A percentile compares a stretch with the other conserved stretches of the same genome.
Conservation (phyloP, 2,329 filamentous ascomycete species). For the Paecilomyces sp. region DNA sequence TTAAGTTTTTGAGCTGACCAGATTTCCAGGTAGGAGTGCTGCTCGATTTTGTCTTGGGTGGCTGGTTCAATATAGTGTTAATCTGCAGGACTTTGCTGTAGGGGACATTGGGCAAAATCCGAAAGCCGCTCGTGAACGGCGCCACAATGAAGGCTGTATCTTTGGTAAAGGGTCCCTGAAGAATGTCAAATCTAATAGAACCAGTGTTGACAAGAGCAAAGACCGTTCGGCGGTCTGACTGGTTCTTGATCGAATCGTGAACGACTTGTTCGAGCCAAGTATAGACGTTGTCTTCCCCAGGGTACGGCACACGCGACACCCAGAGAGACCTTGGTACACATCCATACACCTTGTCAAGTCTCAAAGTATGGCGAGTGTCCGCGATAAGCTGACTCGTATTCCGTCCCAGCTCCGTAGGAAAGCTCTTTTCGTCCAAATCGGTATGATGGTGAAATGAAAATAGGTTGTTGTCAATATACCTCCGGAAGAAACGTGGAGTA, state of each 20-base stretch:
- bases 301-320: slow-evolving; percentile 72
- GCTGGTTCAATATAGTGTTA: slow-evolving; percentile 50
- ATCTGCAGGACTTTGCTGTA: slow-evolving; percentile 68
- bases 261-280: slow-evolving; percentile 73
- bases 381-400: slow-evolving; percentile 66
- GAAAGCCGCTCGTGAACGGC: slow-evolving; percentile 76
- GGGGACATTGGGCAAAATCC: slow-evolving; percentile 72
- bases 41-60: slow-evolving; percentile 26
- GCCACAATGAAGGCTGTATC: slow-evolving; percentile 82
- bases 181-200: slow-evolving; percentile 89
- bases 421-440: slow-evolving; percentile 61
- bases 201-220: slow-evolving; percentile 82
- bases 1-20: slow-evolving; percentile 39
- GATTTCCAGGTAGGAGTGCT: slow-evolving; percentile 22
- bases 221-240: slow-evolving; percentile 49
- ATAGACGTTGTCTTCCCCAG: slow-evolving; percentile 67
- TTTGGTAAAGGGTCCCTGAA: slow-evolving; percentile 81
- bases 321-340: slow-evolving; percentile 76
- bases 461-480: slow-evolving; percentile 92
- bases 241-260: slow-evolving; percentile 56
- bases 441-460: slow-evolving; percentile 78
- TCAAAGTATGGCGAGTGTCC: slow-evolving; percentile 60
- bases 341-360: slow-evolving; percentile 69
- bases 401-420: slow-evolving; percentile 66
- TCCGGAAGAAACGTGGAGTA: slow-evolving; percentile 58